Conservation (phyloP, 306 rosid genomes). For the Ormosia emarginata region DNA sequence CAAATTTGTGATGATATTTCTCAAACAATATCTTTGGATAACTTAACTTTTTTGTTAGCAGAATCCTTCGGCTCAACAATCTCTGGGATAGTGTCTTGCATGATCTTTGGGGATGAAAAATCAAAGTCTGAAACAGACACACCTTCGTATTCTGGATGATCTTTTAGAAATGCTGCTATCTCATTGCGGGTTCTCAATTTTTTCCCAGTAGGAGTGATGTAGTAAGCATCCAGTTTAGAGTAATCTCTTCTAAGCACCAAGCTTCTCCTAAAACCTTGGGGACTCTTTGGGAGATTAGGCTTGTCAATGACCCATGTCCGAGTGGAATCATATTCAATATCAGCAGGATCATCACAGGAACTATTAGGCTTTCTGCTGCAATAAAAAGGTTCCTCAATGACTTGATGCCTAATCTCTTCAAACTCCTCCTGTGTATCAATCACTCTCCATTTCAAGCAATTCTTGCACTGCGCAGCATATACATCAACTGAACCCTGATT, state of each 20-base stretch:
- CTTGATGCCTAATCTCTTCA: conserved; percentile 66
- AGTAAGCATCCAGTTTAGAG: conserved; percentile 78
- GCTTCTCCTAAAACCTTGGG: conserved; percentile 66
- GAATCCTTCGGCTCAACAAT: conserved; percentile 35
- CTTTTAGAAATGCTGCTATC: conserved; percentile 49
- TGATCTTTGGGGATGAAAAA: conserved; percentile 67
- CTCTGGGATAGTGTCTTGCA: conserved; percentile 80
- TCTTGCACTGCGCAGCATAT: conserved; percentile 70
- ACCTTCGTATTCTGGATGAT: conserved; percentile 44
- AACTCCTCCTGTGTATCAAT: conserved; percentile 67
- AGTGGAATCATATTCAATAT: conserved; percentile 57
- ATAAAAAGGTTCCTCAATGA: conserved; percentile 52
- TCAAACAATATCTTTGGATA: conserved; percentile 17
- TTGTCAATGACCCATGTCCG: conserved; percentile 92
- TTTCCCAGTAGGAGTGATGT: conserved; percentile 67
- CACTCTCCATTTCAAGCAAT: conserved; percentile 87
- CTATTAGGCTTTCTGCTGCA: conserved; percentile 46
- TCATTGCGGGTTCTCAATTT: conserved; percentile 68
- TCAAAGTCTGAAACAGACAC: conserved; percentile 44
- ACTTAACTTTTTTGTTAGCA: conserved; percentile 40
- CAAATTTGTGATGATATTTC: not conserved
- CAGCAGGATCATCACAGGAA: conserved; percentile 73
- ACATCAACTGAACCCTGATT: conserved; percentile 49
- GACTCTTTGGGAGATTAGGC: conserved; percentile 77
- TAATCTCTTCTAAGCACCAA: conserved; percentile 72